phyloP scores from a whole-genome alignment of 768 basidiomycete species.

The Termitomyces sp. region DNA sequence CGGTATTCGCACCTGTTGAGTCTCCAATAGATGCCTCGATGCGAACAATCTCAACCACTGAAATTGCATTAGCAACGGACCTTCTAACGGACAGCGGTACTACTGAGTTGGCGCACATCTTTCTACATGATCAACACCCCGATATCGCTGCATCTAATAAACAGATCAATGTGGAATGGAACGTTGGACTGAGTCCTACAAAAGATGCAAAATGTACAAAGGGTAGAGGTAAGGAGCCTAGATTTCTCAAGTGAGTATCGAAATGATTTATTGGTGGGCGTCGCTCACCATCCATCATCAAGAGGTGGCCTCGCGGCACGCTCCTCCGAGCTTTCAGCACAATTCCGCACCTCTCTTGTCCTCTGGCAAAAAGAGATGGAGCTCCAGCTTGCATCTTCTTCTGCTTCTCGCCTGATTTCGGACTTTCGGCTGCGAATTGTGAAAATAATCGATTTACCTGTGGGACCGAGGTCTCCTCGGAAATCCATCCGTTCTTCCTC shows the following conservation, averaged over 20 bases:
- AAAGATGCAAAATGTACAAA: constrained; percentile 30
- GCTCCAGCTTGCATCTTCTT: constrained; percentile 20
- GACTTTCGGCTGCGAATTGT: constrained; percentile 42
- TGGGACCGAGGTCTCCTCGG: constrained; percentile 17
- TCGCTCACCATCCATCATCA: background rate
- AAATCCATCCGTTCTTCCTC: constrained; percentile 19
- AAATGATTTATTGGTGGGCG: background rate
- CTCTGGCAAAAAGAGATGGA: constrained; percentile 51
- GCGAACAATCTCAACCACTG: constrained; percentile 46
- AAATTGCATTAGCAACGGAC: constrained; percentile 47
- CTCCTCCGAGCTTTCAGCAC: constrained; percentile 36
- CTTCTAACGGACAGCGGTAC: constrained; percentile 42
- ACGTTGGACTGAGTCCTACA: constrained; percentile 53
- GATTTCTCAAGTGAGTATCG: constrained; percentile 40
- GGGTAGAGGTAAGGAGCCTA: constrained; percentile 30
- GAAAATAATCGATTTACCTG: constrained; percentile 32
- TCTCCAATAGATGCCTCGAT: constrained; percentile 27
- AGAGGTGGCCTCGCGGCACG: constrained; percentile 57
- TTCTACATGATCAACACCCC: constrained; percentile 42
- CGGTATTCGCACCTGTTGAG: constrained; percentile 12
- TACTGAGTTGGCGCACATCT: constrained; percentile 47
- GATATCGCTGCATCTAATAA: constrained; percentile 22
- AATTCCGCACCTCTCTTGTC: constrained; percentile 36
- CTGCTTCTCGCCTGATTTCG: constrained; percentile 23
- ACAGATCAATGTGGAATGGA: constrained; percentile 34